Conservation (phyloP, 1,284 basidiomycete species). For the Cutaneotrichosporon curvatum region DNA sequence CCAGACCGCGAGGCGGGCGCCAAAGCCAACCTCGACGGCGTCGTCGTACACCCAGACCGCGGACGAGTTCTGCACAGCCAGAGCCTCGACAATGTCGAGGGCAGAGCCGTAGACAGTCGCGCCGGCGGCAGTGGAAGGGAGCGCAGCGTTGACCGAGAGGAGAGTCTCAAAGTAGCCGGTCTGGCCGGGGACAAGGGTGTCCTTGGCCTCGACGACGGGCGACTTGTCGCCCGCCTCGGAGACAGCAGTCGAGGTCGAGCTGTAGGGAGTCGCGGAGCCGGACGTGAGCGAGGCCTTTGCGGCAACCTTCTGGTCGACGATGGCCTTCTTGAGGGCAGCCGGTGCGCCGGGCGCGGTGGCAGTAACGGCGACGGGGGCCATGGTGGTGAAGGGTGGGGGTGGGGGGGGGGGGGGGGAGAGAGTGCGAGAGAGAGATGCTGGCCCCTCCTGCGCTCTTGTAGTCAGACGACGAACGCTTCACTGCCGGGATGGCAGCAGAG, state of each 20-base stretch:
- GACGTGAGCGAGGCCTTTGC: constrained; percentile 16
- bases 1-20: constrained; percentile 23
- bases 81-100: constrained; percentile 37
- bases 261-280: constrained; percentile 35
- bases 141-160: constrained; percentile 26
- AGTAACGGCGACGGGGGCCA: constrained; percentile 16
- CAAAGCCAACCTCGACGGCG: constrained; percentile 41
- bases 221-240: constrained; percentile 31
- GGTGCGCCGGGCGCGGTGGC: neutral
- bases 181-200: constrained; percentile 21
- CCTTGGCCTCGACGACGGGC: constrained; percentile 21
- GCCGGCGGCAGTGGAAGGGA: constrained; percentile 32
- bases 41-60: constrained; percentile 46
- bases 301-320: neutral
- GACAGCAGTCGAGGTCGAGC: constrained; percentile 35
- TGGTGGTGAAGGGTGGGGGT: constrained; percentile 1
- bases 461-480: too few species aligned
- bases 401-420: neutral
- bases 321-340: neutral
- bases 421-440: neutral
- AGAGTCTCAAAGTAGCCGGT: constrained; percentile 30
- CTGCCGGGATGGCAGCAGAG: too few species aligned
- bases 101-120: constrained; percentile 37
- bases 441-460: too few species aligned
- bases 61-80: constrained; percentile 37